Evolutionary conservation across 352 stramenopile species (phyloP).

Genomic region (Globisporangium heterothallicum): DNA sequence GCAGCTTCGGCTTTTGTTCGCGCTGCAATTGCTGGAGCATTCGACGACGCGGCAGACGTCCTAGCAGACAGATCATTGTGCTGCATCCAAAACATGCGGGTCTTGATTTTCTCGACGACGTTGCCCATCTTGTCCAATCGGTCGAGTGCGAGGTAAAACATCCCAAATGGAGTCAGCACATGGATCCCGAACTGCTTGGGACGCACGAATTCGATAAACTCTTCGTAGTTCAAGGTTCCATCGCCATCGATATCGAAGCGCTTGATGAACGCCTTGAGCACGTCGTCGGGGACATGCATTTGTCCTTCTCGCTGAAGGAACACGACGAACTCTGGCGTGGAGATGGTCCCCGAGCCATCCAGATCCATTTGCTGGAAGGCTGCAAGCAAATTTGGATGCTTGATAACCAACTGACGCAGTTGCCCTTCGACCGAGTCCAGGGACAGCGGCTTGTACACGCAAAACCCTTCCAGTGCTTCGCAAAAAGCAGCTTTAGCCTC

Average conservation of each 20-base stretch:
- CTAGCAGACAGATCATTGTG: conserved; percentile 39
- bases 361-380: conserved; percentile 28
- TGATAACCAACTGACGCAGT: conserved; percentile 23
- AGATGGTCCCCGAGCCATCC: conserved; percentile 30
- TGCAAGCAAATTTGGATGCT: conserved; percentile 19
- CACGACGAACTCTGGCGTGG: conserved; percentile 21
- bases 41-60: conserved; percentile 6
- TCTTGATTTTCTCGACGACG: conserved; percentile 34
- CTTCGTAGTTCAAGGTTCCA: conserved; percentile 33
- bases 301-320: conserved; percentile 26
- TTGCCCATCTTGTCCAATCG: conserved; percentile 20
- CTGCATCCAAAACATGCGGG: conserved; percentile 52
- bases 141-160: conserved; percentile 33
- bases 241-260: conserved; percentile 44
- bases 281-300: conserved; percentile 24
- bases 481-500: conserved; percentile 11
- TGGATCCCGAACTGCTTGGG: conserved; percentile 40
- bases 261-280: conserved; percentile 33
- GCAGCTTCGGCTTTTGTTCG: background rate
- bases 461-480: conserved; percentile 27
- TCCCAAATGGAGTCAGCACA: conserved; percentile 39
- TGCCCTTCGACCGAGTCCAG: conserved; percentile 37
- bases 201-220: conserved; percentile 38
- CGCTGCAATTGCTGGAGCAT: background rate
- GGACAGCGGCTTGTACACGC: conserved; percentile 22